Evolutionary conservation across 2,329 filamentous ascomycete genomes (phyloP), one percentile per base, ranked within the genome.

Genomic region (Fusarium nurragi): DNA sequence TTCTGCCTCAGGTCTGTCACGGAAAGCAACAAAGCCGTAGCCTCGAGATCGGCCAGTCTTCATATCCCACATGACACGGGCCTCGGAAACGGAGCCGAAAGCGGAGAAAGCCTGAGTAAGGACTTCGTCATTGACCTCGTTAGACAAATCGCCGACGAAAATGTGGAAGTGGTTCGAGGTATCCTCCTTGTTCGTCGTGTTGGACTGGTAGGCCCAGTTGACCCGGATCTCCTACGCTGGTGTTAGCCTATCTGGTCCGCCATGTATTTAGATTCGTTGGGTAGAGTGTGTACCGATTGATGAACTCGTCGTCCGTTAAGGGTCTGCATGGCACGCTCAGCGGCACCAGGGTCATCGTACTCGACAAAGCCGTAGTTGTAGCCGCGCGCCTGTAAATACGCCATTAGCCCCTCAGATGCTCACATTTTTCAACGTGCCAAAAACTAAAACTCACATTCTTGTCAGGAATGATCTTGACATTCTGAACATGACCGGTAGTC

Each of bases 21-120:
- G 91, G 86, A 97, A 99, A 46, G 95, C 95, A 70, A 98, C 94
- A 75, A 99, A 99, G 13, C 95, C 95, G 75, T 99, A 99, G 60
- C 95, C 95, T 76, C 95, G 92, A 69, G 95, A 98, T 66, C 95
- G 90, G 69, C 95, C 95, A 32, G 95, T 99, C 86, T 99, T 99
- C 95, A 99, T 99, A 78, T 99, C 95, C 95, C 95, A 99, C 95
- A 99, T 99, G 67, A 99, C 95, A 73, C 95, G 93, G 60, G 95
- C 95, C 79, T 99, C 95, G 4, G 95, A 99, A 45, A 99, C 94
- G 13, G 89, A 92, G 37, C 95, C 95, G 77, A 98, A 99, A 40
- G 93, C 93, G 44, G 93, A 96, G 80, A 99, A 99, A 13, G 95
- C 95, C 79, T 97, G 94, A 16, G 91, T 84, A 21, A 99, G 85